Conservation (phyloP, 257 asterid species). For the Nicotiana benthamiana region DNA sequence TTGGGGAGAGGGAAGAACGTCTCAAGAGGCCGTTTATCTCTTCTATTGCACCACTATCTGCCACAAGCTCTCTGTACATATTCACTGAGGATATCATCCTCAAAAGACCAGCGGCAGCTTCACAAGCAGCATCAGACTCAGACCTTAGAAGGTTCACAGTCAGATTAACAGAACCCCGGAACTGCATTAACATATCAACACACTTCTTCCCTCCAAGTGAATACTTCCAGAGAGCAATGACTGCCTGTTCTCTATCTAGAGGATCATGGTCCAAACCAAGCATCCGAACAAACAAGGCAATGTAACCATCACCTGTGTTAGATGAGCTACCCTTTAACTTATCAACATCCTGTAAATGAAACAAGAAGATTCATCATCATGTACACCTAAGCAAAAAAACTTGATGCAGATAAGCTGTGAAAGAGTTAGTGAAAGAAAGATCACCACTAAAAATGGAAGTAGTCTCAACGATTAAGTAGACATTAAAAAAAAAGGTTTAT, state of each 20-base stretch:
- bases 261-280: constrained; percentile 79
- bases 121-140: constrained; percentile 61
- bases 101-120: constrained; percentile 83
- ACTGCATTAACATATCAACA: constrained; percentile 62
- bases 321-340: constrained; percentile 26
- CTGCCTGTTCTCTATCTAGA: constrained; percentile 72
- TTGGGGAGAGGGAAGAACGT: constrained; percentile 47
- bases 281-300: constrained; percentile 65
- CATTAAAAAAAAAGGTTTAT: not conserved
- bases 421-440: not conserved
- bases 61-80: constrained; percentile 55
- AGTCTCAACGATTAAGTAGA: not conserved
- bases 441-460: not conserved
- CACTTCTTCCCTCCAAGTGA: constrained; percentile 73
- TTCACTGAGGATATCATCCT: constrained; percentile 54
- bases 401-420: not conserved
- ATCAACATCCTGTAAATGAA: constrained; percentile 45
- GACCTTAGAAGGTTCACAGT: constrained; percentile 67
- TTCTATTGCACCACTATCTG: constrained; percentile 74
- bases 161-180: constrained; percentile 58
- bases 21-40: constrained; percentile 57
- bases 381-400: not conserved
- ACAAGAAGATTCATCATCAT: not conserved
- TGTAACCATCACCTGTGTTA: constrained; percentile 39
- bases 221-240: constrained; percentile 69